These are phyloP conservation scores for Glomus cerebriforme DNA, from an alignment of 192 early-diverging fungal species.

Conservation along the genomic window DNA sequence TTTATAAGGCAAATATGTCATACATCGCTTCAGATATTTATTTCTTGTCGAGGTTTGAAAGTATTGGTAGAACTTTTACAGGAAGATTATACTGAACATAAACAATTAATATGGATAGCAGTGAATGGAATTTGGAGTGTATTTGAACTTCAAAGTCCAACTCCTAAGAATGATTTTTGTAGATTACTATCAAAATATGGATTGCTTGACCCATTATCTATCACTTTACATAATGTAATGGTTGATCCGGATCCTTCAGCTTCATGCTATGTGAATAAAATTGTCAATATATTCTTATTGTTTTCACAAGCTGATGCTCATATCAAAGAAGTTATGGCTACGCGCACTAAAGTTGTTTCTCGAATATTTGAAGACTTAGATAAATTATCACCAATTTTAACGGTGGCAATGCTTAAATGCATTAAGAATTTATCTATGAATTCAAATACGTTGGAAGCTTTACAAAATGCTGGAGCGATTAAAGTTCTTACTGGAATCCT, in stretches of 20 bases:
- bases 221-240: constrained; percentile 40
- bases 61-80: constrained; percentile 52
- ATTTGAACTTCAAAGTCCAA: constrained; percentile 55
- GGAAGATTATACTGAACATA: constrained; percentile 48
- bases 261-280: constrained; percentile 42
- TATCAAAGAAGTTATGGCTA: constrained; percentile 56
- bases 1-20: constrained; percentile 57
- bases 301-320: constrained; percentile 58
- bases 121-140: constrained; percentile 55
- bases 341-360: constrained; percentile 23
- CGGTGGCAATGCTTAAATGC: constrained; percentile 56
- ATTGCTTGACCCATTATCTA: constrained; percentile 50
- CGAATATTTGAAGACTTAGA: constrained; percentile 50
- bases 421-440: constrained; percentile 66
- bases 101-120: constrained; percentile 54
- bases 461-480: constrained; percentile 53
- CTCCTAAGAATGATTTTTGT: constrained; percentile 60
- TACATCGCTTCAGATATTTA: constrained; percentile 57
- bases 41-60: constrained; percentile 57
- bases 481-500: constrained; percentile 50
- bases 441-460: constrained; percentile 51
- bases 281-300: constrained; percentile 53
- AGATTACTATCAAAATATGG: constrained; percentile 54
- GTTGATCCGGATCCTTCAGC: constrained; percentile 42
- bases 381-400: constrained; percentile 38